phyloP scores from a whole-genome alignment of 345 rosid species.

The Pseudoturritis turrita region DNA sequence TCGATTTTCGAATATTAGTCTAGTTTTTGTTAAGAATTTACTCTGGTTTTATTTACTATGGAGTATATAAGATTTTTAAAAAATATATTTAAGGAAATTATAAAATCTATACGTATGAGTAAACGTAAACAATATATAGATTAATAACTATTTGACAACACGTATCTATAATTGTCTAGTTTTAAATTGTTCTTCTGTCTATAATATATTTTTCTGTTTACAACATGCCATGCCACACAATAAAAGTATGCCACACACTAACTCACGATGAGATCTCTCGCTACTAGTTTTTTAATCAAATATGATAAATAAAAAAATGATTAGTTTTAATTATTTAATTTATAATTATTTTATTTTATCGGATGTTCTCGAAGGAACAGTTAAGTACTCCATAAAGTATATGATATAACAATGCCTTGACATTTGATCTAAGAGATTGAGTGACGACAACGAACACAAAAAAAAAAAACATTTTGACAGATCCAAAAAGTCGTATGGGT shows the following conservation, averaged over 20 bases:
- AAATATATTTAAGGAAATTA: too few relatives aligned
- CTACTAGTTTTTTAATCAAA: background rate
- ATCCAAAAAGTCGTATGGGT: background rate
- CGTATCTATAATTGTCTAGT: background rate
- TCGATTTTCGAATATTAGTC: too few relatives aligned
- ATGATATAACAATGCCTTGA: background rate
- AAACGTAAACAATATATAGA: too few relatives aligned
- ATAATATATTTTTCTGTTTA: background rate
- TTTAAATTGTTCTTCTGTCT: background rate
- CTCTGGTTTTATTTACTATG: too few relatives aligned
- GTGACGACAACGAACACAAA: background rate
- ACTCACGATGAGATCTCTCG: background rate
- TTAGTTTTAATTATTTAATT: too few relatives aligned
- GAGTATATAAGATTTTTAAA: too few relatives aligned
- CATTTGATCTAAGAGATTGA: background rate
- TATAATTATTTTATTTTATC: background rate
- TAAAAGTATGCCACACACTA: background rate
- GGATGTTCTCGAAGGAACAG: background rate
- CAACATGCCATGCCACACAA: background rate
- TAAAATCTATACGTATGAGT: too few relatives aligned
- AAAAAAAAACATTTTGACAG: background rate
- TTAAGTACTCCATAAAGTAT: background rate
- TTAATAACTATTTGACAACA: background rate
- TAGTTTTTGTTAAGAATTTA: too few relatives aligned
- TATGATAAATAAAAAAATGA: background rate